Percentiles rank a stretch among this genome's conserved stretches.
Conservation (phyloP, 805 yeast genomes). For the Barnettozyma pratensis region DNA sequence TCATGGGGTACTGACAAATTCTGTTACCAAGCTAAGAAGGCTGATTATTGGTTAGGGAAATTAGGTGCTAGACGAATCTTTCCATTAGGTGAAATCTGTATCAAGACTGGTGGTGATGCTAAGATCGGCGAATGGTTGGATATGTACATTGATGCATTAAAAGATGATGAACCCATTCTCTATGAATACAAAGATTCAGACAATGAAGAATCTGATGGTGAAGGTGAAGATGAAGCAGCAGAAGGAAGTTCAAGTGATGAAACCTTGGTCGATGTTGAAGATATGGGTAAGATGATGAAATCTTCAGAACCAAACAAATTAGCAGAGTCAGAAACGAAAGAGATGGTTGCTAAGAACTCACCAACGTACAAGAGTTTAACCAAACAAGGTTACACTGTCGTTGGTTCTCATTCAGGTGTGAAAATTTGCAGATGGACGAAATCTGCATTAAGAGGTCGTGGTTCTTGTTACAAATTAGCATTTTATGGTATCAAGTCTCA, state of each 20-base stretch:
- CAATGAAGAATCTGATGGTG: conserved; percentile 40
- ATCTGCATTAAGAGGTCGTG: conserved; percentile 88
- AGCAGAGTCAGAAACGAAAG: conserved; percentile 37
- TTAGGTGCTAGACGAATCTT: conserved; percentile 82
- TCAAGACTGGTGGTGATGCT: conserved; percentile 60
- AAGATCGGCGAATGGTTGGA: conserved; percentile 64
- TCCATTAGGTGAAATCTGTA: conserved; percentile 81
- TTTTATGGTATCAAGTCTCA: conserved; percentile 88
- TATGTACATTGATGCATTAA: conserved; percentile 51
- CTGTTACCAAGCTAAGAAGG: conserved; percentile 77
- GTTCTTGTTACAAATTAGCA: conserved; percentile 90
- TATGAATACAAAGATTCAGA: conserved; percentile 56
- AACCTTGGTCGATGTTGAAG: conserved; percentile 77
- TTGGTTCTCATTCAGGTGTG: conserved; percentile 93
- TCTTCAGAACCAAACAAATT: conserved; percentile 6
- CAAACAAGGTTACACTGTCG: conserved; percentile 89
- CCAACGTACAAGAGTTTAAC: conserved; percentile 87
- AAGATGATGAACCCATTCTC: conserved; percentile 67
- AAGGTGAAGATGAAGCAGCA: conserved; percentile 24
- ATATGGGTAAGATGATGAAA: conserved; percentile 55
- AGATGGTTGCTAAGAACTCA: conserved; percentile 86
- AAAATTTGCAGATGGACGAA: conserved; percentile 96
- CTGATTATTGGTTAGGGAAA: conserved; percentile 72
- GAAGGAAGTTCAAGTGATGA: conserved; percentile 30
- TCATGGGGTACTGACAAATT: conserved; percentile 65